Evolutionary conservation across 768 basidiomycete genomes (phyloP).

Genomic region (Lanmaoa rubissima): DNA sequence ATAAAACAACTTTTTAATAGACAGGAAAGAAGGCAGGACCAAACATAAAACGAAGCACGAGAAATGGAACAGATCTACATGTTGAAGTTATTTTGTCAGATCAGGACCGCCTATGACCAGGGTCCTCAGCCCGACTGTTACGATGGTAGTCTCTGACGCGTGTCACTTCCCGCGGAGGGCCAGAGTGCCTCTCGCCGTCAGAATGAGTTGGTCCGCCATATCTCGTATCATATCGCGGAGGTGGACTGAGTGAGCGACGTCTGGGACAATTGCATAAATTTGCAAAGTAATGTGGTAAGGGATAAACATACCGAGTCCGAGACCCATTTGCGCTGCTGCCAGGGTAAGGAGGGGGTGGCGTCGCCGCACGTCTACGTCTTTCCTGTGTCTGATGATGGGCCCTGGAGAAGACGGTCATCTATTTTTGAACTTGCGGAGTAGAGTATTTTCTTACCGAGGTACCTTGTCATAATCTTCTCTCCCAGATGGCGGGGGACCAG

Average conservation of each 20-base stretch:
- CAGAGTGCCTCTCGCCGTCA: conserved; percentile 51
- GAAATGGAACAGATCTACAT: conserved; percentile 5
- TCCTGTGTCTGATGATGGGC: conserved; percentile 21
- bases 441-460: conserved; percentile 44
- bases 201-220: conserved; percentile 45
- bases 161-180: conserved; percentile 31
- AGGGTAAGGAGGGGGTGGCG: conserved; percentile 54
- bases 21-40: not conserved
- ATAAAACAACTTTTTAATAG: not conserved
- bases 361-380: conserved; percentile 49
- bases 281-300: not conserved
- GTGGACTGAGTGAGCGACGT: conserved; percentile 71
- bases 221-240: conserved; percentile 50
- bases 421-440: not conserved
- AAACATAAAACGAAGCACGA: conserved; percentile 3
- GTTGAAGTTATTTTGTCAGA: not conserved
- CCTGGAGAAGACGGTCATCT: conserved; percentile 4
- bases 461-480: conserved; percentile 63
- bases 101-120: conserved; percentile 31
- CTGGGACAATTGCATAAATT: conserved; percentile 32
- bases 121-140: conserved; percentile 31
- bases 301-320: conserved; percentile 37
- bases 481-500: conserved; percentile 55
- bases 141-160: conserved; percentile 42
- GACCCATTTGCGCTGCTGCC: conserved; percentile 41